These are phyloP conservation scores for Priceomyces melissophilus DNA, from an alignment of 805 yeast genomes.

Conservation along the genomic window DNA sequence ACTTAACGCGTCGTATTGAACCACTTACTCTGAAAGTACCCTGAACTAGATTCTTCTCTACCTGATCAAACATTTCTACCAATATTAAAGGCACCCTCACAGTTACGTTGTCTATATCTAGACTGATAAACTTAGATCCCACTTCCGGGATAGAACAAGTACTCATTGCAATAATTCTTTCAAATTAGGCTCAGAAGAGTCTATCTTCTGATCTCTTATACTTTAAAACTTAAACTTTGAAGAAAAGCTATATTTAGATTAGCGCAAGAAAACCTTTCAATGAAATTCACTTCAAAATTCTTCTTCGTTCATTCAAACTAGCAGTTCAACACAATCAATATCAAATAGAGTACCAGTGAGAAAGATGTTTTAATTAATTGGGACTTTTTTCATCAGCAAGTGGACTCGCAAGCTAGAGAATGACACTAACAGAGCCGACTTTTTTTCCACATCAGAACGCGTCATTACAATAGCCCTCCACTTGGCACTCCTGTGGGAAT, in stretches of 20 bases:
- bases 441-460: constrained; percentile 2
- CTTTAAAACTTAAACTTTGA: no score
- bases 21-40: constrained; percentile 33
- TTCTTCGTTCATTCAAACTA: no score
- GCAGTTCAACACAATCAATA: no score
- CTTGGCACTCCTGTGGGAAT: no score
- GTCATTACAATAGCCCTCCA: neutral
- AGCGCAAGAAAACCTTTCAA: no score
- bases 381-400: no score
- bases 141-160: neutral
- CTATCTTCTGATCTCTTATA: neutral
- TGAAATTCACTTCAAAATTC: no score
- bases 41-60: constrained; percentile 17
- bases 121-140: neutral
- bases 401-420: no score
- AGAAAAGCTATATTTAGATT: no score
- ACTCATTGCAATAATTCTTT: neutral
- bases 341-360: no score
- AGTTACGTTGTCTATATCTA: constrained; percentile 1
- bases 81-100: constrained; percentile 18
- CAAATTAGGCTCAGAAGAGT: neutral
- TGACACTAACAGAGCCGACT: no score
- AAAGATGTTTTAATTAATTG: no score
- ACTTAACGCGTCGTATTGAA: constrained; percentile 22
- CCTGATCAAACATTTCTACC: constrained; percentile 17